Evolutionary conservation across 805 yeast species (phyloP), one percentile per base, ranked within the genome.

Genomic region (Barnettozyma californica): DNA sequence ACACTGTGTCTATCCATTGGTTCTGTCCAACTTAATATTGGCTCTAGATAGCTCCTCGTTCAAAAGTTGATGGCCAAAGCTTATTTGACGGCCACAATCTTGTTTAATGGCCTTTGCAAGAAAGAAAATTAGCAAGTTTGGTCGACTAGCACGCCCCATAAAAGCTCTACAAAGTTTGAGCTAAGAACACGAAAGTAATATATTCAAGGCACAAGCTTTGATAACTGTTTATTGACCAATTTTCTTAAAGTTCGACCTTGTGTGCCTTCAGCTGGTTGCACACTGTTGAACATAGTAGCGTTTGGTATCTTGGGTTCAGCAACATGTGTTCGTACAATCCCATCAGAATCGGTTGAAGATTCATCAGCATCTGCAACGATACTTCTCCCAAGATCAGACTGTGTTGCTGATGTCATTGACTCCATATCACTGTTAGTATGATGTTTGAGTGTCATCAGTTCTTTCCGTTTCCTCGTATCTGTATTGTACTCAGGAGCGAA

Each of bases 401-500:
- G 29, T 14, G 16, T 13, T 13, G 33, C 33, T 13, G 33, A 29
- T 3, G 16, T 5, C 4, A 16, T 29, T 11, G 33, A 29, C n/a
- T 29, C 16, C 11, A 29, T 16, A 29, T 29, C 33, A 29, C 33
- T 13, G 33, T 16, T 13, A 13, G n/a, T 29, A 11, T 8, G 5
- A 29, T 29, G 6, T 11, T 13, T 29, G n/a, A 8, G n/a, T 14
- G 33, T 11, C 10, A 11, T 11, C 31, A 29, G 16, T 13, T 29
- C 33, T 29, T 13, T 29, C n/a, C 11, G n/a, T 4, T 29, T 29
- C 33, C 41, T 41, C 21, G 31, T 33, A 2, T 26, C 21, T 13
- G 38, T 41, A 10, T 53, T 45, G 40, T 87, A 87, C 2, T 74
- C 74, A 0, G 95, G 95, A 4, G 94, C 78, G 38, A 81, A 68